phyloP scores from a whole-genome alignment of 1,139 yeast genomes.

The Sugiyamaella pinicola region DNA sequence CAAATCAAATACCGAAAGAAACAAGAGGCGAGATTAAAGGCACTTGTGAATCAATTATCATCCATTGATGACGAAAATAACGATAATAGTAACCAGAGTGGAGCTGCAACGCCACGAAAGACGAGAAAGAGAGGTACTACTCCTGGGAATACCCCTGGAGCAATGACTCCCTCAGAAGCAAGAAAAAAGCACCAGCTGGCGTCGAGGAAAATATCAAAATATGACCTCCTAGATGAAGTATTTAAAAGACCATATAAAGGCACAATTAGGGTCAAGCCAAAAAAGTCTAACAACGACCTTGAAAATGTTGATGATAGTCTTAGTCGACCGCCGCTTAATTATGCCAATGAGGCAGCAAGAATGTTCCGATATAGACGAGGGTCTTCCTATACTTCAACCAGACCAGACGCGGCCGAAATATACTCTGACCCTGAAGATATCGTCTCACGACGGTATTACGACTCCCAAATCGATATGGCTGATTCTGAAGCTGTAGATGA shows the following conservation, averaged over 20 bases:
- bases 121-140: slow-evolving; percentile 9
- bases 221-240: slow-evolving; percentile 38
- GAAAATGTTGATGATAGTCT: slow-evolving; percentile 1
- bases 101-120: slow-evolving; percentile 18
- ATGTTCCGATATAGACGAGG: slow-evolving; percentile 8
- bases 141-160: background rate
- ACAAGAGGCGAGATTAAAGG: slow-evolving; percentile 20
- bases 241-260: slow-evolving; percentile 39
- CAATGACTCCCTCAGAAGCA: slow-evolving; percentile 4
- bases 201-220: slow-evolving; percentile 31
- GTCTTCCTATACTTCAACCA: slow-evolving; percentile 10
- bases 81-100: background rate
- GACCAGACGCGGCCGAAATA: slow-evolving; percentile 12
- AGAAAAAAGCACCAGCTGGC: slow-evolving; percentile 6
- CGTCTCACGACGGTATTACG: slow-evolving; percentile 15
- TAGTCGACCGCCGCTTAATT: slow-evolving; percentile 12
- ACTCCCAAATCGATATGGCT: slow-evolving; percentile 22
- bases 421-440: slow-evolving; percentile 27
- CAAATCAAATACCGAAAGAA: slow-evolving; percentile 26
- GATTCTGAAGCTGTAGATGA: slow-evolving; percentile 26
- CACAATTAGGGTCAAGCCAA: slow-evolving; percentile 26
- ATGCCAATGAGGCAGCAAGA: slow-evolving; percentile 3
- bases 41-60: slow-evolving; percentile 12
- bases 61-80: background rate
- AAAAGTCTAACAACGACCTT: background rate